Evolutionary conservation across 2,329 filamentous ascomycete genomes (phyloP).

Genomic region (Stromatinia cepivora): DNA sequence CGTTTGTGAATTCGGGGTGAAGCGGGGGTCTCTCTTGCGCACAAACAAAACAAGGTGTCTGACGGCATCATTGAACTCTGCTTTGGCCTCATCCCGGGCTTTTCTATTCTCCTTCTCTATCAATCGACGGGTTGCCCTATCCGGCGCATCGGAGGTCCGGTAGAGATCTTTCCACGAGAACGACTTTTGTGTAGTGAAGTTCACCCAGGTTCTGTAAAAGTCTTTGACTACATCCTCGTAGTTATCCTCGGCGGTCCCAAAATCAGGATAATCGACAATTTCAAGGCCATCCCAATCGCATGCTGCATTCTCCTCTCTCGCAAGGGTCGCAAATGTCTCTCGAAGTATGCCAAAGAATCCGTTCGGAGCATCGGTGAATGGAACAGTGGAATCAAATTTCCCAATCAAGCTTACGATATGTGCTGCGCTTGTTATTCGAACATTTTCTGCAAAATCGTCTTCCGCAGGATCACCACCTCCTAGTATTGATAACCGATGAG

Average conservation of each 20-base stretch:
- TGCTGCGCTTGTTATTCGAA: constrained; percentile 74
- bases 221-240: constrained; percentile 75
- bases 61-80: constrained; percentile 92
- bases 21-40: constrained; percentile 87
- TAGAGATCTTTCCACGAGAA: constrained; percentile 91
- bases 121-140: constrained; percentile 74
- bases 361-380: constrained; percentile 74
- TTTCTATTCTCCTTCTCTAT: constrained; percentile 97
- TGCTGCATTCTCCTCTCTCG: constrained; percentile 75
- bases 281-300: constrained; percentile 66
- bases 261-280: constrained; percentile 71
- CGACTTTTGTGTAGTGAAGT: constrained; percentile 79
- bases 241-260: constrained; percentile 72
- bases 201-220: constrained; percentile 81
- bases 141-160: constrained; percentile 79
- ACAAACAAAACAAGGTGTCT: constrained; percentile 83
- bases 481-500: constrained; percentile 83
- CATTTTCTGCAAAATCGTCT: constrained; percentile 63
- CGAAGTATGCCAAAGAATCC: constrained; percentile 84
- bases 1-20: constrained; percentile 72
- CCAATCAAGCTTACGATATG: constrained; percentile 78
- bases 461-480: constrained; percentile 44
- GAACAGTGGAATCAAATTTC: constrained; percentile 74
- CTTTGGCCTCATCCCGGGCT: constrained; percentile 74
- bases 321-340: constrained; percentile 76